Conservation (phyloP, 225 moss, liverwort and hornwort genomes). For the Thuidium tamariscinum region DNA sequence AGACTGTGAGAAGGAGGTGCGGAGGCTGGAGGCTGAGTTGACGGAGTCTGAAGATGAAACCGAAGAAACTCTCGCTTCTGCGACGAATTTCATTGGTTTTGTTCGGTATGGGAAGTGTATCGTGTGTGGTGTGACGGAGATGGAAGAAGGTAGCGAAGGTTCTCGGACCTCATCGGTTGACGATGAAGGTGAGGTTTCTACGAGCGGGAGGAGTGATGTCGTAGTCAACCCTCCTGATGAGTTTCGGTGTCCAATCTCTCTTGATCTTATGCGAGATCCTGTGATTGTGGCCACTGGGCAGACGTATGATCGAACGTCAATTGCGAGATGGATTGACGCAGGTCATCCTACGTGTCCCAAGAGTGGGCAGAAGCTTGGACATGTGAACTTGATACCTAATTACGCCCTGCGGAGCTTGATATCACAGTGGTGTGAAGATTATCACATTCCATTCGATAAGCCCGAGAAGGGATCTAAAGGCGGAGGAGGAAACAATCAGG, state of each 20-base stretch:
- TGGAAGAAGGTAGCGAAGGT: slow-evolving; percentile 17
- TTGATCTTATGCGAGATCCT: slow-evolving; percentile 67
- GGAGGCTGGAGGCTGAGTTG: slow-evolving; percentile 28
- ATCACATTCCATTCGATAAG: slow-evolving; percentile 57
- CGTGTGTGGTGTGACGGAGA: slow-evolving; percentile 38
- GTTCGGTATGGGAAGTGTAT: slow-evolving; percentile 54
- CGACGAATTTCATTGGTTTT: slow-evolving; percentile 36
- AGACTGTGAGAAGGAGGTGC: slow-evolving; percentile 48
- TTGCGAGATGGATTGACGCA: slow-evolving; percentile 56
- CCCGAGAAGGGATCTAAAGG: slow-evolving; percentile 38
- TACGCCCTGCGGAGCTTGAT: slow-evolving; percentile 48
- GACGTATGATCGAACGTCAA: slow-evolving; percentile 58
- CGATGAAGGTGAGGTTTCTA: slow-evolving; percentile 41
- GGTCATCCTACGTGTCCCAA: slow-evolving; percentile 64
- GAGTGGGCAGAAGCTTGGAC: slow-evolving; percentile 56
- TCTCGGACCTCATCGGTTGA: slow-evolving; percentile 4
- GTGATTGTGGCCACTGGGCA: slow-evolving; percentile 70
- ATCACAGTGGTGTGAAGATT: slow-evolving; percentile 61
- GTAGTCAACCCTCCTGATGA: slow-evolving; percentile 50
- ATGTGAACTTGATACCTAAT: slow-evolving; percentile 50
- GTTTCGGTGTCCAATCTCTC: slow-evolving; percentile 59
- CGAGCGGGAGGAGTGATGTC: slow-evolving; percentile 28
- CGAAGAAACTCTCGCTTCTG: slow-evolving; percentile 11
- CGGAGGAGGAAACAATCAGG: slow-evolving; percentile 22
- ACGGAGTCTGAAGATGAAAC: not conserved